Evolutionary conservation across 345 rosid species (phyloP), one percentile per base, ranked within the genome.

Genomic region (Camelina hispida): DNA sequence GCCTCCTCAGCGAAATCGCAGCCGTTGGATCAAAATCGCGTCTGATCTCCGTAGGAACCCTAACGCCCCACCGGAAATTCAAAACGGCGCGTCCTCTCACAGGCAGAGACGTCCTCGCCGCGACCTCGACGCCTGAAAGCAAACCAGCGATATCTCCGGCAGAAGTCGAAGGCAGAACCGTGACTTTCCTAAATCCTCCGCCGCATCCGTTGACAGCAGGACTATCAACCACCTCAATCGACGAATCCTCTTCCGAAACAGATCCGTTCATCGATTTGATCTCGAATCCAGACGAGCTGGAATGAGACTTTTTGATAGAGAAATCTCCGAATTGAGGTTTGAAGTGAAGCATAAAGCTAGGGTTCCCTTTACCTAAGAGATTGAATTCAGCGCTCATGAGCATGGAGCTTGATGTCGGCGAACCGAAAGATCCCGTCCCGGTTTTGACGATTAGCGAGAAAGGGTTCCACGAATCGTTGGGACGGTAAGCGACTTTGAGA

Each of bases 371-470:
- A 23, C 85, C 84, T 4, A 90, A 81, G 50, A 95, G 81, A 71
- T 84, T 87, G 73, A 95, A 91, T 72, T 95, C 93, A 16, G 99
- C 97, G 70, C 95, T 88, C 97, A 95, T 92, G 9, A 85, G 83
- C 89, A 95, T 69, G n/a, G 97, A 84, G 80, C 90, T 84, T 2
- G 87, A 79, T 34, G 78, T 7, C 2, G 97, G 97, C 1, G 99
- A 92, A 3, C 99, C 99, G 71, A 86, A 86, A 1, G 87, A 70
- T 6, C 99, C 99, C 6, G 89, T 81, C 0, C 99, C 99, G n/a
- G 91, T 90, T 81, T 88, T 89, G 79, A 95, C 81, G 46, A 85
- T 77, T 14, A 95, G 81, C 1, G 99, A 95, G 87, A 95, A 95
- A 4, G 99, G 97, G 51, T 88, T 89, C 85, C 86, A 81, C 1